Conservation (phyloP, 2,329 filamentous ascomycete genomes). For the Claviceps spartinae region DNA sequence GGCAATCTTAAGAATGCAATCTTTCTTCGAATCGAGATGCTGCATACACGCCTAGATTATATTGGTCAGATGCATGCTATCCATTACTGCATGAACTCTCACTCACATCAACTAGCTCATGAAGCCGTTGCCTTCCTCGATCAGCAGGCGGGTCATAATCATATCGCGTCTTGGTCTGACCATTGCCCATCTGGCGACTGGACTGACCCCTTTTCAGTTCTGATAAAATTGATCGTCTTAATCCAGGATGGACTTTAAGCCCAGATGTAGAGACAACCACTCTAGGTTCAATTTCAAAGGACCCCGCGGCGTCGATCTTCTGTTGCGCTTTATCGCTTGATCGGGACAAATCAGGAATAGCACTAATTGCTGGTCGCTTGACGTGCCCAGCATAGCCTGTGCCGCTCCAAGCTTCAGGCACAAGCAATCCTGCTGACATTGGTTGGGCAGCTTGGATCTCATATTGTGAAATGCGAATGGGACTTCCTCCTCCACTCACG, state of each 20-base stretch:
- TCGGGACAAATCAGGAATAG: not conserved
- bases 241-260: not conserved
- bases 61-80: not conserved
- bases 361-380: not conserved
- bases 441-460: not conserved
- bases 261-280: not conserved
- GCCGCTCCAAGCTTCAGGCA: not conserved
- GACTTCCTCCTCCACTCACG: constrained; percentile 4
- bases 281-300: not conserved
- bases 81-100: not conserved
- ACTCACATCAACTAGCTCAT: constrained; percentile 4
- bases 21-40: constrained; percentile 1
- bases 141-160: not conserved
- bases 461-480: not conserved
- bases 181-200: not conserved
- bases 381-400: not conserved
- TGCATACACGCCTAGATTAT: not conserved
- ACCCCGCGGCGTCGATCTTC: not conserved
- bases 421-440: not conserved
- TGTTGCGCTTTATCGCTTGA: not conserved
- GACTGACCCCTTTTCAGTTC: not conserved
- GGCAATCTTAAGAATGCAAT: constrained; percentile 1
- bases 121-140: constrained; percentile 1
- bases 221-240: not conserved
- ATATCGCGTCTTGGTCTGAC: not conserved